Evolutionary conservation across 441 rosid species (phyloP), one percentile per base, ranked within the genome.

Genomic region (Iberis amara): DNA sequence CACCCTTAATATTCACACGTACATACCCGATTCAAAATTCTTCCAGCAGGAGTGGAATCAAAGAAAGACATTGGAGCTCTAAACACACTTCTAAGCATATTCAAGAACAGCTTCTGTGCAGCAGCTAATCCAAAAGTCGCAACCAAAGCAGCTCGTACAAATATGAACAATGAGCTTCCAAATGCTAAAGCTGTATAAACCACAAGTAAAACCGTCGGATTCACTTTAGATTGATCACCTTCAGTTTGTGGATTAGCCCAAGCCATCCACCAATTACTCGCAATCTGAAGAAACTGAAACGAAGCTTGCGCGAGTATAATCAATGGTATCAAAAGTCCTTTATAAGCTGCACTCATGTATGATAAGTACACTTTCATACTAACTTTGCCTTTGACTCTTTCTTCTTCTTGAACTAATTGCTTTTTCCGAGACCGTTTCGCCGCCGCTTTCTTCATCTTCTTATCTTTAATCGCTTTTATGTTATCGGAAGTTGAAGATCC

Each of bases 181-280:
- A 92, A 92, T 61, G 99, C 97, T 72, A 92, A 89, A 43, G 92
- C 96, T 59, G 91, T 92, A 66, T 81, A 92, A 72, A 92, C 94
- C 55, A 87, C 62, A 41, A 92, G 81, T 66, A 92, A 95, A 68
- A 79, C 79, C 75, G 85, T 79, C 10, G 97, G 81, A 66, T 73
- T 57, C 64, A 85, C 96, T 77, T 82, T 92, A 27, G 99, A 78
- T 52, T 75, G 67, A 54, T 80, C 99, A 48, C 96, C 99, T 83
- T 78, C 95, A 13, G 92, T 85, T 69, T 89, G 99, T 55, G 99
- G 99, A 74, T 89, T 94, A 39, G 97, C 97, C 99, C 99, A 94
- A 51, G 99, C 99, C 99, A 92, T 94, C 99, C 99, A 94, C 99
- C 99, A 94, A 70, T 79, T 94, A 72, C 99, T 85, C 69, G 96